phyloP scores from a whole-genome alignment of 192 early-diverging fungal genomes.

The Backusella circina region DNA sequence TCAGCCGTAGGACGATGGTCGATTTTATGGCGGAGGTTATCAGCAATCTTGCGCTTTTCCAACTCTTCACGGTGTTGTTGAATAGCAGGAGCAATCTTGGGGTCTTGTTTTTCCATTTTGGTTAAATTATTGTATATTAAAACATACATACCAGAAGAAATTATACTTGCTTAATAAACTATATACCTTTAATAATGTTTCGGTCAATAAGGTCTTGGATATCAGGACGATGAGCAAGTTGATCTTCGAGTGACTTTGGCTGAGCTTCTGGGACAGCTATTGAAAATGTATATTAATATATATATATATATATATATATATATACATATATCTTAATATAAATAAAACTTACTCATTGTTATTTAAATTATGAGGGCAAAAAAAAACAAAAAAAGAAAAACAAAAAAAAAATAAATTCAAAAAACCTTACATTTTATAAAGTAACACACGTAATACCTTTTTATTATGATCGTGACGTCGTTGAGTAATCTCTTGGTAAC shows the following conservation, averaged over 20 bases:
- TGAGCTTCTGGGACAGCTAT: background rate
- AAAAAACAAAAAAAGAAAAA: background rate
- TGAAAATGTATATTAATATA: background rate
- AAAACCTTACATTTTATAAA: background rate
- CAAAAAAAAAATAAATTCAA: background rate
- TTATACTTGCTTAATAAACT: background rate
- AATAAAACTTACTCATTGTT: background rate
- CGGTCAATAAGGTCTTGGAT: slow-evolving; percentile 49
- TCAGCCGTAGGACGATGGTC: slow-evolving; percentile 47
- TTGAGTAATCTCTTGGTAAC: background rate
- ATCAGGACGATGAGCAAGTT: slow-evolving; percentile 55
- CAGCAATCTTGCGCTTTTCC: slow-evolving; percentile 44
- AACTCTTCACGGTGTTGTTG: slow-evolving; percentile 47
- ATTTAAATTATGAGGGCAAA: background rate
- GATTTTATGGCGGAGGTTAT: slow-evolving; percentile 56
- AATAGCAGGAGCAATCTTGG: slow-evolving; percentile 48
- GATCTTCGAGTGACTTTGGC: slow-evolving; percentile 41
- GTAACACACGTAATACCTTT: background rate
- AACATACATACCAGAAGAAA: background rate
- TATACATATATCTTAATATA: background rate
- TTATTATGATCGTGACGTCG: background rate
- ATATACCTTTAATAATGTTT: slow-evolving; percentile 54
- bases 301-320: background rate
- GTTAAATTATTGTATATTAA: background rate
- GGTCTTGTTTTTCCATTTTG: slow-evolving; percentile 23